Percentiles rank a stretch among this genome's conserved stretches.
Evolutionary conservation across 2,329 filamentous ascomycete genomes (phyloP).

Genomic region (Pyrenophora tritici-repentis): DNA sequence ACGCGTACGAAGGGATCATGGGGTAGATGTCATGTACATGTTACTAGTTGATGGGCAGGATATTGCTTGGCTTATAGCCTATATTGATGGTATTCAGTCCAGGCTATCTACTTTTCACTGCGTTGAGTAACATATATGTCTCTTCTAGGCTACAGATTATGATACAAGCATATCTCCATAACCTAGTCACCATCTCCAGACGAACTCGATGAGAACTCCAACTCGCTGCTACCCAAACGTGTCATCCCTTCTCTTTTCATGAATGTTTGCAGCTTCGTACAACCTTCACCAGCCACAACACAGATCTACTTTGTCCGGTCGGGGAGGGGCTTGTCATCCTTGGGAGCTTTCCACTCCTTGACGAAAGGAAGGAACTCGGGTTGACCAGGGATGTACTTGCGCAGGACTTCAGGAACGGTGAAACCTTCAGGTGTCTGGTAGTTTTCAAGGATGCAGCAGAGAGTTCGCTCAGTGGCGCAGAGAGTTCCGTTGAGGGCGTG

Average conservation of each 20-base stretch:
- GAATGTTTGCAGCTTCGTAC: not conserved
- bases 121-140: too few species aligned
- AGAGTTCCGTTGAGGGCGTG: slow-evolving; percentile 87
- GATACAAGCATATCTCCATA: too few species aligned
- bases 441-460: slow-evolving; percentile 96
- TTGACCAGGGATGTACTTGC: slow-evolving; percentile 78
- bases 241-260: not conserved
- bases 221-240: too few species aligned
- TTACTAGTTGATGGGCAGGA: not conserved
- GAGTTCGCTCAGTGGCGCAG: slow-evolving; percentile 85
- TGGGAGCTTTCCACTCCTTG: slow-evolving; percentile 64
- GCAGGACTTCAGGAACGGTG: slow-evolving; percentile 43
- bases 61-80: too few species aligned
- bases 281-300: too few species aligned
- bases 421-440: slow-evolving; percentile 83
- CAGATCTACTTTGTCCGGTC: slow-evolving; percentile 21
- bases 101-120: too few species aligned
- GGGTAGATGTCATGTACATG: not conserved
- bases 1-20: too few species aligned
- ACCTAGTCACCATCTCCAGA: too few species aligned
- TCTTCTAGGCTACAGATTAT: too few species aligned
- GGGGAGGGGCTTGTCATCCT: slow-evolving; percentile 34
- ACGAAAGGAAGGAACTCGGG: slow-evolving; percentile 88
- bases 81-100: too few species aligned
- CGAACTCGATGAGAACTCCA: too few species aligned